A percentile compares a stretch with the other conserved stretches of the same genome.
Evolutionary conservation across 2,329 filamentous ascomycete species (phyloP).

Genomic region (Geosmithia flava): DNA sequence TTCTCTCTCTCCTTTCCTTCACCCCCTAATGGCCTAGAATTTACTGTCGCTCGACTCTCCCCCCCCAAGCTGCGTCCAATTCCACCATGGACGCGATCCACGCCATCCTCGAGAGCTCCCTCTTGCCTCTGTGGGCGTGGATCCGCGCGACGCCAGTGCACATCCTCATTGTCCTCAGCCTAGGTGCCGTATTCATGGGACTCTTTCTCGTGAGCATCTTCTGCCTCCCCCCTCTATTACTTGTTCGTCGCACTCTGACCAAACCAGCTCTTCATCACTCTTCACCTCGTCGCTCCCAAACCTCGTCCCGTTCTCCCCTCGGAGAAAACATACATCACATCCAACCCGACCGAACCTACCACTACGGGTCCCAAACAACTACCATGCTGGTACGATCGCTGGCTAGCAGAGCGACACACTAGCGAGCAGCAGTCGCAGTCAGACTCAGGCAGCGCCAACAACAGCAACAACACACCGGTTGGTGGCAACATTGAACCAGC

Average conservation of each 20-base stretch:
- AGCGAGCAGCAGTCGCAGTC: conserved; percentile 18
- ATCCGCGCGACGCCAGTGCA: conserved; percentile 24
- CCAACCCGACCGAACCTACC: conserved; percentile 47
- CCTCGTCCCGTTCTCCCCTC: conserved; percentile 62
- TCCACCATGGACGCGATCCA: conserved; percentile 6
- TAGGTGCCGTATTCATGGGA: conserved; percentile 17
- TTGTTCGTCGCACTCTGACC: not conserved
- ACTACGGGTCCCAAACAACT: conserved; percentile 33
- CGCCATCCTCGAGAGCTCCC: conserved; percentile 19
- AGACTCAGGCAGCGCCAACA: not conserved
- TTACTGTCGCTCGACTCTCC: no score
- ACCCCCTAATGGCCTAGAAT: no score
- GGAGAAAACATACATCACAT: conserved; percentile 81
- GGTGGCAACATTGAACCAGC: conserved; percentile 56
- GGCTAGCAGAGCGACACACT: conserved; percentile 48
- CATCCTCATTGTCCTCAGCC: conserved; percentile 21
- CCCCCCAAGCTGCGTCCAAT: not conserved
- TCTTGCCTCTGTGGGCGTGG: conserved; percentile 20
- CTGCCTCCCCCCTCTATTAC: not conserved
- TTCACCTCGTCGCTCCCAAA: conserved; percentile 67
- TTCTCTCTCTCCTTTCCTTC: no score
- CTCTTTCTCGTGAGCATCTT: conserved; percentile 1
- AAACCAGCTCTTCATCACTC: conserved; percentile 43
- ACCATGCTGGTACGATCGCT: conserved; percentile 80
- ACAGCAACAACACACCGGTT: conserved; percentile 19